Base-by-base conservation (phyloP, 1,284 basidiomycete species). In the Trichosporon ovoides region DNA sequence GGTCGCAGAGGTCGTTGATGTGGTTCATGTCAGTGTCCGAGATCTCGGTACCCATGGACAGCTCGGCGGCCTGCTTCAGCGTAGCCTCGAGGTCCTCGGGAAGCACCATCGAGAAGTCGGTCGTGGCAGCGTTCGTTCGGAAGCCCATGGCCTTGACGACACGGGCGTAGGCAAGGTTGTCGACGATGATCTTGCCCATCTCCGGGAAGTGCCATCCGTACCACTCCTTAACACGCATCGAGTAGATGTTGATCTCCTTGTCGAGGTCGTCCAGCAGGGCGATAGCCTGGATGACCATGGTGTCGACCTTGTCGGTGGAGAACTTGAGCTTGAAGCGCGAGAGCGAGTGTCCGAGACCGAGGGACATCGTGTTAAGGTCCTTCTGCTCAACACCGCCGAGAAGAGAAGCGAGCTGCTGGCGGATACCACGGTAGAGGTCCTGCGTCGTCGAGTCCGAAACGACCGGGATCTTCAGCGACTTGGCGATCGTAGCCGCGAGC, bases 161-260 rank as follows among this genome's bases (percentile, higher is more conserved):
- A 79, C 93, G 95, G 60, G 96, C 92, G 77, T 98, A 98, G 20
- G 94, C 93, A 57, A 95, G 81, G 79, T 96, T 98, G 82, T 98
- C 95, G 65, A 87, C 85, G 67, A 98, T 89, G 76, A 98, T 97
- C 81, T 98, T 98, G 68, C 88, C 90, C 88, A 98, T 91, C 79
- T 98, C 95, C 11, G 95, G 95, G 84, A 98, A 98, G 81, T 98
- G 95, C 95, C 95, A 98, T 24, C 95, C 95, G 73, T 98, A 98
- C 95, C 95, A 98, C 83, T 98, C 95, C 84, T 98, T 98, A 58
- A 96, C 91, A 73, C 95, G 85, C 95, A 98, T 98, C 19, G 93
- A 86, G 75, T 98, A 98, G 60, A 98, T 97, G 81, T 98, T 98
- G 77, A 98, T 91, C 80, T 98, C 95, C 81, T 98, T 98, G 86